Percentiles rank a stretch among this genome's conserved stretches.
Conservation (phyloP, 208 protist species). For the Trypanosoma mega region DNA sequence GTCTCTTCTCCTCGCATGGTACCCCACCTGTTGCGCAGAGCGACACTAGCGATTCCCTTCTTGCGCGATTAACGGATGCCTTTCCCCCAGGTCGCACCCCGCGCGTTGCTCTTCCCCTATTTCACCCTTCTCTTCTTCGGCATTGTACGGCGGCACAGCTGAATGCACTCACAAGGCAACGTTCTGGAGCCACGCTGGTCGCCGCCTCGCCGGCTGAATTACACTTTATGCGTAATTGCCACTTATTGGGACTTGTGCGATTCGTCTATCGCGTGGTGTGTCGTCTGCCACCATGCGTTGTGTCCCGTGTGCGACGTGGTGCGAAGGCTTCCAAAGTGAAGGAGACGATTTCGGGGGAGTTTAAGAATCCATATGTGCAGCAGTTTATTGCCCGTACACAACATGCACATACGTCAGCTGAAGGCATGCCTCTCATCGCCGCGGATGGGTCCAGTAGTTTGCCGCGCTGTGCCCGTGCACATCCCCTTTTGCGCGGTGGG, state of each 20-base stretch:
- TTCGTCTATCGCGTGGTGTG: conserved; percentile 65
- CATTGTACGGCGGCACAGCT: conserved; percentile 27
- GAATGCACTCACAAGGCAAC: conserved; percentile 45
- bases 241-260: conserved; percentile 56
- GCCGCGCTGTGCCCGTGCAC: conserved; percentile 17
- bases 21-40: conserved; percentile 7
- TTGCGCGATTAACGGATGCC: conserved; percentile 39
- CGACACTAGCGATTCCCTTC: conserved; percentile 61
- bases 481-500: conserved; percentile 22
- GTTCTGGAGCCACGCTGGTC: conserved; percentile 62
- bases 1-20: conserved; percentile 7
- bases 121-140: conserved; percentile 26
- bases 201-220: conserved; percentile 36
- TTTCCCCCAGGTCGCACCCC: conserved; percentile 36
- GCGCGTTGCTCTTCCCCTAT: conserved; percentile 28
- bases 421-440: not conserved
- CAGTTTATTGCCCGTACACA: conserved; percentile 2
- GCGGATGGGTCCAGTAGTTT: not conserved
- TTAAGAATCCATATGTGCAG: conserved; percentile 47
- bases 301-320: conserved; percentile 20
- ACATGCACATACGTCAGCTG: not conserved
- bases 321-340: not conserved
- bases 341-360: not conserved
- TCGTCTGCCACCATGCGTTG: conserved; percentile 49
- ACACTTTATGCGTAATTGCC: conserved; percentile 60